A percentile compares a stretch with the other conserved stretches of the same genome.
These are phyloP conservation scores for Boletellus sp. DNA, from an alignment of 768 basidiomycete species.

Conservation along the genomic window DNA sequence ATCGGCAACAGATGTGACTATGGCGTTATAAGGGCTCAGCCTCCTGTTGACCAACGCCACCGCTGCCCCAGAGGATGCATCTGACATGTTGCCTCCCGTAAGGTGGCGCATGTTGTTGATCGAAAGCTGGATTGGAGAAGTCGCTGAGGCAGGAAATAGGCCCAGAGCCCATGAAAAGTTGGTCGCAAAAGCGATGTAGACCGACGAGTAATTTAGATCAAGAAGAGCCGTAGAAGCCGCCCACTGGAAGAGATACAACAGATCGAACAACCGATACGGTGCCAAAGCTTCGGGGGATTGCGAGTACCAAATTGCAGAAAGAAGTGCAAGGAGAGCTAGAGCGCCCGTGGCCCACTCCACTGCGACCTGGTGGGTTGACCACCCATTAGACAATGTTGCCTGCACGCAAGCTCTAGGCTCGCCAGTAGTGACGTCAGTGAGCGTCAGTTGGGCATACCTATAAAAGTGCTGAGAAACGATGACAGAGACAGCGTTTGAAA, in stretches of 20 bases:
- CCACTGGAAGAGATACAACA: conserved; percentile 80
- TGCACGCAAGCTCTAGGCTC: conserved; percentile 85
- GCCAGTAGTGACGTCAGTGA: conserved; percentile 66
- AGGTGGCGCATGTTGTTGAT: conserved; percentile 79
- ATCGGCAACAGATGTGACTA: background rate
- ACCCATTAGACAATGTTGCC: conserved; percentile 88
- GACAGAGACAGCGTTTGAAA: background rate
- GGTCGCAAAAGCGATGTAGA: conserved; percentile 74
- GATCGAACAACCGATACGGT: conserved; percentile 76
- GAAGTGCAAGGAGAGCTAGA: conserved; percentile 57
- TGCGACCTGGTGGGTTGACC: conserved; percentile 68
- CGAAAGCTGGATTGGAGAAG: conserved; percentile 63
- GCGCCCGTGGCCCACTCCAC: conserved; percentile 79
- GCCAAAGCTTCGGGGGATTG: conserved; percentile 52
- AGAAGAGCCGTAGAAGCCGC: conserved; percentile 78
- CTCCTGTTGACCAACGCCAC: conserved; percentile 77
- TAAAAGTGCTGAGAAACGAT: conserved; percentile 3
- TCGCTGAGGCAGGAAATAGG: conserved; percentile 52
- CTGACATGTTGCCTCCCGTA: conserved; percentile 74
- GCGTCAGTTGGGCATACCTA: conserved; percentile 68
- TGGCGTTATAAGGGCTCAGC: conserved; percentile 71
- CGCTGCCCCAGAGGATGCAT: conserved; percentile 55
- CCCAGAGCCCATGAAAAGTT: conserved; percentile 92
- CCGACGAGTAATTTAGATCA: conserved; percentile 81
- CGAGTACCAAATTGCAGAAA: conserved; percentile 54